A percentile compares a stretch with the other conserved stretches of the same genome.
Evolutionary conservation across 768 basidiomycete genomes (phyloP).

Genomic region (Trametes cubensis): DNA sequence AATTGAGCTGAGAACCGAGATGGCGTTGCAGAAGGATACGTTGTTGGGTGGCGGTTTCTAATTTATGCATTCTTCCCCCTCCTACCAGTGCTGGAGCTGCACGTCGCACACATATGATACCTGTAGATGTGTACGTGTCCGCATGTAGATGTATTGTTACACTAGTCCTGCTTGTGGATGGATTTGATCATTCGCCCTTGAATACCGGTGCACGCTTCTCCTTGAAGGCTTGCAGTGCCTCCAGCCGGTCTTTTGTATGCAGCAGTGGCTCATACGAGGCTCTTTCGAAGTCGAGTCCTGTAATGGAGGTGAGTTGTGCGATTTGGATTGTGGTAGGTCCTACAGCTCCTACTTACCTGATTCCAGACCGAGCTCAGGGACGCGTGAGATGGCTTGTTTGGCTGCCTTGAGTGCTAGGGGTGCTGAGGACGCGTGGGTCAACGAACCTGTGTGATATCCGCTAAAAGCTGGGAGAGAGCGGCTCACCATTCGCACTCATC

Average conservation of each 20-base stretch:
- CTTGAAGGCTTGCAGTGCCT: slow-evolving; percentile 85
- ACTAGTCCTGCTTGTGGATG: not conserved
- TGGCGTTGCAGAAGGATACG: not conserved
- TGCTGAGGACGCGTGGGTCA: slow-evolving; percentile 64
- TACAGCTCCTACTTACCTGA: slow-evolving; percentile 49
- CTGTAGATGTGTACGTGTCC: slow-evolving; percentile 6
- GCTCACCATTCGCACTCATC: slow-evolving; percentile 68
- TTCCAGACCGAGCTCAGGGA: slow-evolving; percentile 78
- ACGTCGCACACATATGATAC: not conserved
- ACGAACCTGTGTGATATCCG: not conserved
- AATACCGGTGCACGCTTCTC: slow-evolving; percentile 82
- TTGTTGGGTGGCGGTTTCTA: not conserved
- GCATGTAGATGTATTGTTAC: slow-evolving; percentile 13
- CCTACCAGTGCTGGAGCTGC: not conserved
- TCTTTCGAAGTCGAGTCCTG: slow-evolving; percentile 91
- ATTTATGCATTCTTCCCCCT: slow-evolving; percentile 8
- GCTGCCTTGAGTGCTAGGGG: slow-evolving; percentile 88
- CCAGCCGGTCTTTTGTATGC: slow-evolving; percentile 71
- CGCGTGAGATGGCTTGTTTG: slow-evolving; percentile 81
- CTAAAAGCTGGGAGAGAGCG: no score
- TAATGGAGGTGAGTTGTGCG: not conserved
- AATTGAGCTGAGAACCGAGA: slow-evolving; percentile 11
- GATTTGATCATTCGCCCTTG: slow-evolving; percentile 64
- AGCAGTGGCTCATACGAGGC: slow-evolving; percentile 83
- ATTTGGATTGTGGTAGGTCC: not conserved